Conservation (phyloP, 352 stramenopile genomes). For the Thraustotheca clavata region DNA sequence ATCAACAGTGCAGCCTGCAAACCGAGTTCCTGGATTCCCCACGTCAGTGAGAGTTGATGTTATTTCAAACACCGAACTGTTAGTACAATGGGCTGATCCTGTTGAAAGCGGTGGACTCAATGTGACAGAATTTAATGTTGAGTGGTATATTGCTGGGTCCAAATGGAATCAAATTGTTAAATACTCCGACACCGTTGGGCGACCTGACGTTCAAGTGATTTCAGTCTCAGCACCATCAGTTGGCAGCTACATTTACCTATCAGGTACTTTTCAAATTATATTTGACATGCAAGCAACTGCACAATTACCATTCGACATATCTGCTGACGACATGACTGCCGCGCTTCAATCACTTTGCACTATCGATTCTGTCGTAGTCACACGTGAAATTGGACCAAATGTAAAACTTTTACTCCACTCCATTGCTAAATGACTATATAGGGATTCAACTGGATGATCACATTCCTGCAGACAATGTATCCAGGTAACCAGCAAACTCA, state of each 20-base stretch:
- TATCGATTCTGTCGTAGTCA: conserved; percentile 45
- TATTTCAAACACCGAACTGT: conserved; percentile 46
- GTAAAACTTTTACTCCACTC: not conserved
- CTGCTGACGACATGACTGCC: conserved; percentile 66
- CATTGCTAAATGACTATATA: not conserved
- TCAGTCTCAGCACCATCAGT: conserved; percentile 52
- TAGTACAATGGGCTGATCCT: conserved; percentile 73
- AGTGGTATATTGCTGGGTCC: conserved; percentile 55
- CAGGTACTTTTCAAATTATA: conserved; percentile 81
- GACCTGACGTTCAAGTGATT: conserved; percentile 54
- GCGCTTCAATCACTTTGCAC: conserved; percentile 43
- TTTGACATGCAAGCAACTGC: conserved; percentile 83
- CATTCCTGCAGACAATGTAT: conserved; percentile 46
- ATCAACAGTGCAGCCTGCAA: conserved; percentile 38
- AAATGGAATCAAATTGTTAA: conserved; percentile 51
- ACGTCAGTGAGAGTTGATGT: conserved; percentile 33
- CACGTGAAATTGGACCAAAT: conserved; percentile 46
- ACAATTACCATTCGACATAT: conserved; percentile 81
- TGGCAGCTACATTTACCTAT: conserved; percentile 35
- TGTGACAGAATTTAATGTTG: conserved; percentile 72
- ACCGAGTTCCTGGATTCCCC: conserved; percentile 41
- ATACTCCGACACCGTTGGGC: conserved; percentile 29
- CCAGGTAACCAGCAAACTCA: conserved; percentile 48
- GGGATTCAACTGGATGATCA: conserved; percentile 74
- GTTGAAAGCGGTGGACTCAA: conserved; percentile 48